phyloP scores from a whole-genome alignment of 78 protist species.

The Anaeramoeba ignava region DNA sequence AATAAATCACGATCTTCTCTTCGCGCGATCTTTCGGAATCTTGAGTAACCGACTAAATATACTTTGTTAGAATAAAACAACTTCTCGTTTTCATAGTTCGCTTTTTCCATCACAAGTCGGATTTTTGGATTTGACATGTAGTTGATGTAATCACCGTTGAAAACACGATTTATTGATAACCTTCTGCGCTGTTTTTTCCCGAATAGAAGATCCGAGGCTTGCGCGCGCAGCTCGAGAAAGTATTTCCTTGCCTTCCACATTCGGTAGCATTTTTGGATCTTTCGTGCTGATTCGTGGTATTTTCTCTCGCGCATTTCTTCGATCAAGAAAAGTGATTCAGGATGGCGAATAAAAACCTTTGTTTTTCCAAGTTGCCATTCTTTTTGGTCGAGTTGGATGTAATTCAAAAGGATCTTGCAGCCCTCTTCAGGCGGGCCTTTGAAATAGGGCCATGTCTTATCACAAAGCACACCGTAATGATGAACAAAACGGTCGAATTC shows the following conservation, averaged over 20 bases:
- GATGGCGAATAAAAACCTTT: constrained; percentile 67
- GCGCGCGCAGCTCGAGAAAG: neutral
- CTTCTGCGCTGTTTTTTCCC: neutral
- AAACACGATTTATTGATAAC: neutral
- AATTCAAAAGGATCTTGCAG: neutral
- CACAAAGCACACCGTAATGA: neutral
- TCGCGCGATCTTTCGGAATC: neutral
- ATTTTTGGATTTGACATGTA: neutral
- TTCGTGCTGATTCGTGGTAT: neutral
- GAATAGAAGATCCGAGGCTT: neutral
- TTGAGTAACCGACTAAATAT: neutral
- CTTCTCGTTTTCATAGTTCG: neutral
- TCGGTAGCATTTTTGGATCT: neutral
- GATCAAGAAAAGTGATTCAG: constrained; percentile 22
- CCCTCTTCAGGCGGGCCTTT: neutral
- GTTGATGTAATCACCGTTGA: neutral
- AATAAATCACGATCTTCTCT: neutral
- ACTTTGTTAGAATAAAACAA: neutral
- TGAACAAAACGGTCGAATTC: constrained; percentile 44
- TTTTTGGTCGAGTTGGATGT: constrained; percentile 26
- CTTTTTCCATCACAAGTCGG: neutral
- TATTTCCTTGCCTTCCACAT: neutral
- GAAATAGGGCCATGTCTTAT: neutral
- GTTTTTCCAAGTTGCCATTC: constrained; percentile 71
- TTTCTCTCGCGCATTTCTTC: neutral